Percentiles rank a stretch among this genome's conserved stretches.
phyloP scores from a whole-genome alignment of 1,284 basidiomycete genomes.

The Microbotryum intermedium region DNA sequence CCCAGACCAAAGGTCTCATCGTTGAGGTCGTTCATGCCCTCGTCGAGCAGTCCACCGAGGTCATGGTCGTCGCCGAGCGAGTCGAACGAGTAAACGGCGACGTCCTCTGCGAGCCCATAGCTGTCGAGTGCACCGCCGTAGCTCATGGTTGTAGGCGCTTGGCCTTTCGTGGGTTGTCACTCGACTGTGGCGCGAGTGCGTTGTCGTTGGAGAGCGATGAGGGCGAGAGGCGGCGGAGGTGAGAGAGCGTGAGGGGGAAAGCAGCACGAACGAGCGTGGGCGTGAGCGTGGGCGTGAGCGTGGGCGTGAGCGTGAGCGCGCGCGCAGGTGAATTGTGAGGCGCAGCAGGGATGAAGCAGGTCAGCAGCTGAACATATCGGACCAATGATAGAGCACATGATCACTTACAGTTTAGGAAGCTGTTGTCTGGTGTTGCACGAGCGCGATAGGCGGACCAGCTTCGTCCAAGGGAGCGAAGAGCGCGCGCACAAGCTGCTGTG shows the following conservation, averaged over 20 bases:
- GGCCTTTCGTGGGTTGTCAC: not conserved
- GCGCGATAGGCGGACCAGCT: no score
- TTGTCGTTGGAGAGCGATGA: not conserved
- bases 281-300: no score
- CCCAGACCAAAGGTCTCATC: conserved; percentile 85
- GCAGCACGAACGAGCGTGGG: no score
- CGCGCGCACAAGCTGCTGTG: no score
- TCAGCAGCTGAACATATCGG: no score
- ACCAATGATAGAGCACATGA: no score
- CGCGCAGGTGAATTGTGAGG: not conserved
- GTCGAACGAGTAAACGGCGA: conserved; percentile 47
- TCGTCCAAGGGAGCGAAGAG: no score
- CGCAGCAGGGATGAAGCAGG: no score
- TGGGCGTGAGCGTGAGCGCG: no score
- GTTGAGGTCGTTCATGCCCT: conserved; percentile 82
- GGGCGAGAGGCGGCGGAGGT: not conserved
- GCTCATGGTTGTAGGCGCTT: not conserved
- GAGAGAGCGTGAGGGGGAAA: no score
- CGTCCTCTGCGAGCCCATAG: conserved; percentile 51
- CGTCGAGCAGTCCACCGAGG: conserved; percentile 76
- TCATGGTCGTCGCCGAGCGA: conserved; percentile 66
- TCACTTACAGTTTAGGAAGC: no score
- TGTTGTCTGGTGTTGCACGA: no score
- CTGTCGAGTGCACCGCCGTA: not conserved
- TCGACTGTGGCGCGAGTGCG: not conserved